A percentile compares a stretch with the other conserved stretches of the same genome.
Conservation (phyloP, 2,329 filamentous ascomycete species). For the Alternaria tenuissima region DNA sequence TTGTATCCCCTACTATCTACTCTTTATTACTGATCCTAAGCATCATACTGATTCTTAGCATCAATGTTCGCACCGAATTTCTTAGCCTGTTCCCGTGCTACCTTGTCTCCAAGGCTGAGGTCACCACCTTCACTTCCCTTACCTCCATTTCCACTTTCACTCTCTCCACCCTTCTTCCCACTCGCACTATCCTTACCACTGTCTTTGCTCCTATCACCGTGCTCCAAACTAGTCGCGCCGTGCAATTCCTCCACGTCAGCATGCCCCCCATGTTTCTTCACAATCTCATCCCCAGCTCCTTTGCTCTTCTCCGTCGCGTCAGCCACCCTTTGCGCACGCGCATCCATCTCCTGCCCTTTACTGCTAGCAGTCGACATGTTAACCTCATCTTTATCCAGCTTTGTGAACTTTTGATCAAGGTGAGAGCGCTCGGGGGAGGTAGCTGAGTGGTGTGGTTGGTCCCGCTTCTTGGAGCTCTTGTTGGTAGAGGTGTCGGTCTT, state of each 20-base stretch:
- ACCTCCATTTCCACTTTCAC: not conserved
- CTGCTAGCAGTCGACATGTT: conserved; percentile 4
- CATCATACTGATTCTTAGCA: not conserved
- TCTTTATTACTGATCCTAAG: not conserved
- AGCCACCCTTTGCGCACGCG: conserved; percentile 3
- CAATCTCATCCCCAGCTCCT: conserved; percentile 1
- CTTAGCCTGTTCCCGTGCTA: conserved; percentile 22
- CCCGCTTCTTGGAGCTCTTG: not conserved
- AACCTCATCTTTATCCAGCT: conserved; percentile 18
- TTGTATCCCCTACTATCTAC: not conserved
- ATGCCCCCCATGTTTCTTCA: conserved; percentile 8
- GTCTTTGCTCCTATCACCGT: not conserved
- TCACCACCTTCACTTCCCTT: not conserved
- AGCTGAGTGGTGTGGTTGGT: conserved; percentile 6
- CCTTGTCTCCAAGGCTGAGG: conserved; percentile 5
- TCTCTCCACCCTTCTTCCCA: not conserved
- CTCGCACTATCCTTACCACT: not conserved
- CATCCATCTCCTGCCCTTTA: not conserved
- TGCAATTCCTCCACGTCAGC: conserved; percentile 22
- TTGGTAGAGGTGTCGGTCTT: not conserved
- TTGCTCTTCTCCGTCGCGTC: conserved; percentile 8
- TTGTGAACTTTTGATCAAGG: conserved; percentile 14
- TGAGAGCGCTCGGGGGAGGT: conserved; percentile 1
- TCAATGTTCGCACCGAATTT: conserved; percentile 26
- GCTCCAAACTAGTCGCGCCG: conserved; percentile 6